phyloP scores from a whole-genome alignment of 2,329 filamentous ascomycete genomes.

The Cordyceps javanica region DNA sequence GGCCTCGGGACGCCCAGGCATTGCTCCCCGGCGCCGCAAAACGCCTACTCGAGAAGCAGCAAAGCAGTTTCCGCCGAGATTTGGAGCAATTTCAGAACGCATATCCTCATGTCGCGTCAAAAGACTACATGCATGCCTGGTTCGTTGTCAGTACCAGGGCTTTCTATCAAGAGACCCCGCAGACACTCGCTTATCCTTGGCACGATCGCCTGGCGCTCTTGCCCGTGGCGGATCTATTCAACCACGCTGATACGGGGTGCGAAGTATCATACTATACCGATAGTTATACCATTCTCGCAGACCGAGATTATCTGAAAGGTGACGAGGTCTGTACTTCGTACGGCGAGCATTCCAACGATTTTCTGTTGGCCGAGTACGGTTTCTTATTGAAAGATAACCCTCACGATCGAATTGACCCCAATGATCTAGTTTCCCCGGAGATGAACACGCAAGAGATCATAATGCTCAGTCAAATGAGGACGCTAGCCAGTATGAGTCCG shows the following conservation, averaged over 20 bases:
- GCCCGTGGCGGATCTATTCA: constrained; percentile 64
- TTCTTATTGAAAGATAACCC: constrained; percentile 43
- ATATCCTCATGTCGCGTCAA: constrained; percentile 24
- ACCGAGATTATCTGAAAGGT: constrained; percentile 44
- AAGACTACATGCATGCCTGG: constrained; percentile 42
- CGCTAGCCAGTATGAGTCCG: not conserved
- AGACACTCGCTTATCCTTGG: constrained; percentile 30
- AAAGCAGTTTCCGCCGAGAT: constrained; percentile 33
- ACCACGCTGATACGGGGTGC: constrained; percentile 44
- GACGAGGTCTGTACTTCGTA: constrained; percentile 67
- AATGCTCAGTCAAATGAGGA: not conserved
- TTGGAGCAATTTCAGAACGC: constrained; percentile 29
- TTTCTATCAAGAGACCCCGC: constrained; percentile 43
- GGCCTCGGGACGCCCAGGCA: constrained; percentile 38
- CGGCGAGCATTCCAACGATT: constrained; percentile 65
- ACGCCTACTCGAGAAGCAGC: constrained; percentile 48
- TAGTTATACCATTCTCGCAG: constrained; percentile 50
- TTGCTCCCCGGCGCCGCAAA: constrained; percentile 40
- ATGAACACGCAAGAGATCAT: not conserved
- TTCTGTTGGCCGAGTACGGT: constrained; percentile 63
- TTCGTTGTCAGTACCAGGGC: constrained; percentile 50
- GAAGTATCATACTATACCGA: constrained; percentile 42
- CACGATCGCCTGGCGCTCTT: constrained; percentile 58
- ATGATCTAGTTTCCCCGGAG: not conserved
- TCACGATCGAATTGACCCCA: constrained; percentile 31